Base-by-base conservation (phyloP, 768 basidiomycete species). In the Lactarius quietus region DNA sequence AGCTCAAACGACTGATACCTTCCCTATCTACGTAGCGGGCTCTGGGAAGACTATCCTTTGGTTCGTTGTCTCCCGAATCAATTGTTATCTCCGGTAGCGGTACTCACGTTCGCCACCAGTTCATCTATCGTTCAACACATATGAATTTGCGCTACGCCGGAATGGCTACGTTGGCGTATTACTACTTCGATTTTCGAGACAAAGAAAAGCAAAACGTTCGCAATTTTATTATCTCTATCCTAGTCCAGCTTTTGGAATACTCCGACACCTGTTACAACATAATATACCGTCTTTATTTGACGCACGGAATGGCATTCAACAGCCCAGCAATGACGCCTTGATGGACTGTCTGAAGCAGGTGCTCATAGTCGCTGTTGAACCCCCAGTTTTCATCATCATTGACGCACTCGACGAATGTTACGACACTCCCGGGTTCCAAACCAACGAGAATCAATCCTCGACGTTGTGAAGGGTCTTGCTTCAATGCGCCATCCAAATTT, bases 381-480 rank as follows among this genome's bases (percentile, higher is more conserved):
- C 6, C 26, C 52, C 28, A 9, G 31, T 33, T 17, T 29, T 17
- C 10, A 54, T 54, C 28, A 29, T 54, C 52, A 8, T 54, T 15
- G 52, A 54, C 28, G 14, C 52, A 52, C n/a, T 61, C 3, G 59
- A 61, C 20, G 59, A 64, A 28, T 64, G 38, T 35, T 57, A 38
- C 26, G 10, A 23, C 6, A 33, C 36, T 8, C 26, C 57, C 6
- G 29, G 26, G 26, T 8, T 38, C n/a, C 57, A 15, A 53, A 51
- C 29, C 48, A 57, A 4, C 63, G 57, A 38, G 39, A 52, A 7
- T 26, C 6, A 14, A 28, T 64, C 28, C 38, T 64, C 1, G 23
- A 59, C 3, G 2, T 64, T 18, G 18, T 64, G 2, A 33, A 52
- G 8, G 57, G 53, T n/a, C 63, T 64, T 18, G 29, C 41, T 43